phyloP scores from a whole-genome alignment of 495 filamentous ascomycete genomes.

The Hypomontagnella submonticulosa region DNA sequence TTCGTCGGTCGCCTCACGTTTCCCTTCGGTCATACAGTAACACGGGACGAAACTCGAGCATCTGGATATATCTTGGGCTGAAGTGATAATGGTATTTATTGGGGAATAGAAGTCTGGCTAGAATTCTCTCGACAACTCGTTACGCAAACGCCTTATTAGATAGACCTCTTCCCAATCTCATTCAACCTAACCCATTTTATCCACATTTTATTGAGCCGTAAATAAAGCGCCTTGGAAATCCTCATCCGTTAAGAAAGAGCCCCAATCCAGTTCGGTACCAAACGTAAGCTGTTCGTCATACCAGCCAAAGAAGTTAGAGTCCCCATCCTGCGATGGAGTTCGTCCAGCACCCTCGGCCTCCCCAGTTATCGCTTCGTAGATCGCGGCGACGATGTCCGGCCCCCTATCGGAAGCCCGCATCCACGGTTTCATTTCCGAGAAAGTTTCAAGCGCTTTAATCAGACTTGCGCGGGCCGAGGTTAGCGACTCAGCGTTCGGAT shows the following conservation, averaged over 20 bases:
- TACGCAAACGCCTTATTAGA: neutral
- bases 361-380: conserved; percentile 40
- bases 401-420: conserved; percentile 40
- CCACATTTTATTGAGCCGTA: conserved; percentile 1
- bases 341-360: conserved; percentile 33
- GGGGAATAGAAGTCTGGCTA: too few relatives aligned
- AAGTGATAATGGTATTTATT: too few relatives aligned
- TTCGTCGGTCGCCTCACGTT: too few relatives aligned
- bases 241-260: conserved; percentile 39
- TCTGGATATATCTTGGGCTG: too few relatives aligned
- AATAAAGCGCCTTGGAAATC: conserved; percentile 35
- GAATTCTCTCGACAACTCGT: too few relatives aligned
- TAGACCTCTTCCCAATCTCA: neutral
- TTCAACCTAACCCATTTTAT: neutral
- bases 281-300: conserved; percentile 44
- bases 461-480: conserved; percentile 37
- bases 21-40: too few relatives aligned
- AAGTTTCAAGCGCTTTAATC: conserved; percentile 41
- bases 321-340: conserved; percentile 41
- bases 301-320: conserved; percentile 44
- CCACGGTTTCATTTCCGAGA: conserved; percentile 45
- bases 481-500: conserved; percentile 24
- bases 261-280: conserved; percentile 40
- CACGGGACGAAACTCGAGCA: too few relatives aligned
- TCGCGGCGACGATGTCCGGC: conserved; percentile 39